phyloP scores from a whole-genome alignment of 73 alveolate genomes.

The Blepharisma japonicum region DNA sequence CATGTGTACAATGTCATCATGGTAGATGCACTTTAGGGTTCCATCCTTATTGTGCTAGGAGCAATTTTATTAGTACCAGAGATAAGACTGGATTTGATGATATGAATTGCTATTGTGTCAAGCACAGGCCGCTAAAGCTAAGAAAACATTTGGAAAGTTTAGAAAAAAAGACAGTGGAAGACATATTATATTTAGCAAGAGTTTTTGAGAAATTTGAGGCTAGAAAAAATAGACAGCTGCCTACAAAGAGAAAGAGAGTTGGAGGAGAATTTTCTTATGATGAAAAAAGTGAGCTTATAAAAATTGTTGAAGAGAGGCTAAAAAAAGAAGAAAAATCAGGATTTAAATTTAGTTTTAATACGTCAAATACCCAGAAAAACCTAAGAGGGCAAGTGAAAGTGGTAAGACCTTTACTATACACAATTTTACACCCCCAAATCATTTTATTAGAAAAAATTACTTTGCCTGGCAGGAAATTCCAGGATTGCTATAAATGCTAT shows the following conservation, averaged over 20 bases:
- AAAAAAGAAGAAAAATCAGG: too few species aligned
- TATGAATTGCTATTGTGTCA: not conserved
- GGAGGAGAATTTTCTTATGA: not conserved
- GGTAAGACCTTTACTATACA: not conserved
- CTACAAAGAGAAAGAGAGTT: not conserved
- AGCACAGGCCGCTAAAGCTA: not conserved
- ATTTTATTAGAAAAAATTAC: not conserved
- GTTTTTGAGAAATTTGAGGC: not conserved
- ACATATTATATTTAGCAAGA: not conserved
- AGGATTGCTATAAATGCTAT: not conserved
- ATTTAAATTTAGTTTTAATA: too few species aligned
- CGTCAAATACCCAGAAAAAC: too few species aligned
- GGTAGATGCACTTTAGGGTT: constrained; percentile 29
- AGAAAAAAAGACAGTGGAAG: not conserved
- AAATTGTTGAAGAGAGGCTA: not conserved
- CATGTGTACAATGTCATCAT: constrained; percentile 46
- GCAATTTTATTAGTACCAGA: not conserved
- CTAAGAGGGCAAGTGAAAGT: not conserved
- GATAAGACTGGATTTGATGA: constrained; percentile 8
- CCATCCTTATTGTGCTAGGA: constrained; percentile 47
- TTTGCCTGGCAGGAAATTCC: not conserved
- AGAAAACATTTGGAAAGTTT: not conserved
- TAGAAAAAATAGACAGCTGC: too few species aligned
- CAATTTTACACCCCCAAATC: not conserved
- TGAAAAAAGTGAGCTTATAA: not conserved